A percentile compares a stretch with the other conserved stretches of the same genome.
Evolutionary conservation across 2,329 filamentous ascomycete genomes (phyloP).

Genomic region (Passalora sequoiae): DNA sequence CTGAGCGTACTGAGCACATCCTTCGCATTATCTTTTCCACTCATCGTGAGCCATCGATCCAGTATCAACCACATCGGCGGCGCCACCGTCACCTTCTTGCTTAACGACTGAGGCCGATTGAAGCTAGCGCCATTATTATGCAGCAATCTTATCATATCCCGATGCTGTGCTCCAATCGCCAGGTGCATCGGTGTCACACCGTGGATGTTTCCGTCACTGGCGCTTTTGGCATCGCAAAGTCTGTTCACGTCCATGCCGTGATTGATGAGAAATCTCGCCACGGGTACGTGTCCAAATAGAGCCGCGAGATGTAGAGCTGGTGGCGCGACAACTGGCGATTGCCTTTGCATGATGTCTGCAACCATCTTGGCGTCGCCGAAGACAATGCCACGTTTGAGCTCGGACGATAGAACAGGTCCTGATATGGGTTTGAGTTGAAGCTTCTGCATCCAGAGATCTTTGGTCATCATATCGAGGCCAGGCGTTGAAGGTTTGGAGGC

Average conservation of each 20-base stretch:
- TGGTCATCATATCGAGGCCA: slow-evolving; percentile 2
- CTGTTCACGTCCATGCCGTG: slow-evolving; percentile 1
- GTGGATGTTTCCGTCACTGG: slow-evolving; percentile 1
- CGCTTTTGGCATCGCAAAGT: slow-evolving; percentile 2
- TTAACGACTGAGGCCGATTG: not conserved
- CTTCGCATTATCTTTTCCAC: slow-evolving; percentile 6
- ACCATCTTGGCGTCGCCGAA: slow-evolving; percentile 1
- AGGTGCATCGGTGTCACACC: slow-evolving; percentile 13
- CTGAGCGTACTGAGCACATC: slow-evolving; percentile 3
- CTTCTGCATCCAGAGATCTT: slow-evolving; percentile 4
- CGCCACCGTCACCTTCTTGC: not conserved
- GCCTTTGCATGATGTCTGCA: slow-evolving; percentile 3
- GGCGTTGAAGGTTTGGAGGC: not conserved
- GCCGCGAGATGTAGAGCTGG: slow-evolving; percentile 11
- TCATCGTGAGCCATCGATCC: slow-evolving; percentile 7
- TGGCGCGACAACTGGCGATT: not conserved
- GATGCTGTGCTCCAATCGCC: slow-evolving; percentile 9
- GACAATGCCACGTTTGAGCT: slow-evolving; percentile 7
- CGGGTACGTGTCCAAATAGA: slow-evolving; percentile 7
- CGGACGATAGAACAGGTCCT: slow-evolving; percentile 1
- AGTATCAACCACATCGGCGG: slow-evolving; percentile 12
- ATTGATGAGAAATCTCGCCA: slow-evolving; percentile 4
- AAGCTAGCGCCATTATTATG: not conserved
- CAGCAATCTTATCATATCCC: slow-evolving; percentile 8
- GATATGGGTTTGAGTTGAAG: slow-evolving; percentile 1